Evolutionary conservation across 78 protist species (phyloP).

Genomic region (Dictyostelium citrinum): DNA sequence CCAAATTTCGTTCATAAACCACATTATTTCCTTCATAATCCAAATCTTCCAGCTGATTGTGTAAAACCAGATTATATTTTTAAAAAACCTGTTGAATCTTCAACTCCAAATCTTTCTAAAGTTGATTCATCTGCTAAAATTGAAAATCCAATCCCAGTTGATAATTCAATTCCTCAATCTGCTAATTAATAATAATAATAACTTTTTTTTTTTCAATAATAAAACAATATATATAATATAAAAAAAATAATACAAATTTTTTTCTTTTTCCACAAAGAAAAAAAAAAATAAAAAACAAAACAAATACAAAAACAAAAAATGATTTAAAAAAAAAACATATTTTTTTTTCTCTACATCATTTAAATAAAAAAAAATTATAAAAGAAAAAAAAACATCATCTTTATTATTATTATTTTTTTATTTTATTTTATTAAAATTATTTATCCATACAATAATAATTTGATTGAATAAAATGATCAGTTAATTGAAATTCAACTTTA

Average conservation of each 20-base stretch:
- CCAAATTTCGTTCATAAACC: constrained; percentile 38
- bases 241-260: not conserved
- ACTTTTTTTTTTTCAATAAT: too few species aligned
- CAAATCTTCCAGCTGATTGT: not conserved
- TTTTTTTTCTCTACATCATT: too few species aligned
- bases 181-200: not conserved
- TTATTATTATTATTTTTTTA: too few species aligned
- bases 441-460: not conserved
- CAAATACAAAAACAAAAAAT: too few species aligned
- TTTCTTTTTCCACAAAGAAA: not conserved
- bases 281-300: not conserved
- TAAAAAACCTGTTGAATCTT: not conserved
- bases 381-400: too few species aligned
- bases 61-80: constrained; percentile 16
- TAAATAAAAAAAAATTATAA: too few species aligned
- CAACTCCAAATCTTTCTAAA: not conserved
- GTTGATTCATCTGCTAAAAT: not conserved
- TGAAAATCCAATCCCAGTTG: not conserved
- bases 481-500: not conserved
- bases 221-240: too few species aligned
- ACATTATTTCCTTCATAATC: not conserved
- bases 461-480: not conserved
- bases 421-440: not conserved
- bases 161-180: not conserved
- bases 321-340: too few species aligned